Evolutionary conservation across 306 rosid genomes (phyloP), one percentile per base, ranked within the genome.

Genomic region (Inga laurina): DNA sequence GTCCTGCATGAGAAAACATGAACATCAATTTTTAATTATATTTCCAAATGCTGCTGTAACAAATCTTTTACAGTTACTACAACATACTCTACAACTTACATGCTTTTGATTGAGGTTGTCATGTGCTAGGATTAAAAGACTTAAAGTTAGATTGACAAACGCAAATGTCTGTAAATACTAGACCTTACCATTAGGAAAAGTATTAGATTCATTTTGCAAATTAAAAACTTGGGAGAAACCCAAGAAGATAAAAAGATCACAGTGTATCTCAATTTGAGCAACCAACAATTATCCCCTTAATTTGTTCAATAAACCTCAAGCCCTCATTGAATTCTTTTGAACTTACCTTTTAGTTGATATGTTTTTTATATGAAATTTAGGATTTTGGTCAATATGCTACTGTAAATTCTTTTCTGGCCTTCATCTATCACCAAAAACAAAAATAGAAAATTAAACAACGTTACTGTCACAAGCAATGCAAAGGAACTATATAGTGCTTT

Each of bases 1-100:
- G 54, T 90, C 98, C 97, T 95, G 89, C 83, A 81, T 21, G 41
- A 74, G 43, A 73, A 52, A 72, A 78, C 68, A 51, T 39, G 14
- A 75, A 51, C 41, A 72, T 9, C 34, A 44, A 77, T 62, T 43
- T 61, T 61, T 61, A 39, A 39, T 14, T 43, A 22, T 41, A 35
- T 61, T 76, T n/a, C 16, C 54, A 13, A 7, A 59, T n/a, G 32
- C 19, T 9, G 30, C 32, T 8, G 10, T 18, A 11, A 75, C 43
- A 10, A 39, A 12, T 13, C 37, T 37, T 49, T 73, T 12, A 45
- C 41, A 74, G 27, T 19, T 32, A 34, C 45, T 16, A 13, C 24
- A 74, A 35, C 39, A 75, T 2, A 34, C 51, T 30, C n/a, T 2
- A 10, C 8, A 75, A 75, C 24, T 21, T 35, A 54, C 21, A 35